Conservation (phyloP, 805 yeast genomes). For the Metschnikowia dekortorum region DNA sequence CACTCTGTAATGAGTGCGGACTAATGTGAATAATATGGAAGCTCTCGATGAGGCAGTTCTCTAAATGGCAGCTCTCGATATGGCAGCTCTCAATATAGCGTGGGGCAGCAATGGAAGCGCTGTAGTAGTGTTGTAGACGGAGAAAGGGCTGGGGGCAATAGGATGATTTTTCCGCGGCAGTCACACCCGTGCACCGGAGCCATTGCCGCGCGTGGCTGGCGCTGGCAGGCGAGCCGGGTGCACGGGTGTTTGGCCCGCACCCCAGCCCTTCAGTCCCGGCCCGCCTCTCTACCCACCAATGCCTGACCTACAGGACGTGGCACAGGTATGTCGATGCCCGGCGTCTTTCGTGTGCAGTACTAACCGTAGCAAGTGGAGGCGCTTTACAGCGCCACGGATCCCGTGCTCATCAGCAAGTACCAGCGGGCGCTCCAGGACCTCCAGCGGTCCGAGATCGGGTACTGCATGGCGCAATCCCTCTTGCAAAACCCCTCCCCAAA, state of each 20-base stretch:
- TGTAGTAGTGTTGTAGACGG: too few relatives aligned
- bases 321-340: constrained; percentile 2
- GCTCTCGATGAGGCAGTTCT: too few relatives aligned
- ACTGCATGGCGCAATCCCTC: constrained; percentile 52
- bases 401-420: constrained; percentile 33
- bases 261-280: background rate
- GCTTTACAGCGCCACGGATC: constrained; percentile 40
- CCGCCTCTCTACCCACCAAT: background rate
- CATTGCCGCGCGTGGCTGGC: too few relatives aligned
- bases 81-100: background rate
- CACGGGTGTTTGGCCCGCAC: too few relatives aligned
- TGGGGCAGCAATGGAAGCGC: background rate
- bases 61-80: background rate
- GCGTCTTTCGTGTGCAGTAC: background rate
- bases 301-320: constrained; percentile 4
- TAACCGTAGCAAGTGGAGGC: constrained; percentile 33
- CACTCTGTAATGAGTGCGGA: too few relatives aligned
- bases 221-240: too few relatives aligned
- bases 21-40: too few relatives aligned
- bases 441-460: constrained; percentile 56
- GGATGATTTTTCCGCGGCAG: background rate
- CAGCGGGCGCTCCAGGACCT: constrained; percentile 55
- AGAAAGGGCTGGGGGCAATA: background rate
- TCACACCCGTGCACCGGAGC: background rate
- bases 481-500: constrained; percentile 39